These are phyloP conservation scores for Bondarzewia mesenterica DNA, from an alignment of 1,284 basidiomycete genomes.

Conservation along the genomic window DNA sequence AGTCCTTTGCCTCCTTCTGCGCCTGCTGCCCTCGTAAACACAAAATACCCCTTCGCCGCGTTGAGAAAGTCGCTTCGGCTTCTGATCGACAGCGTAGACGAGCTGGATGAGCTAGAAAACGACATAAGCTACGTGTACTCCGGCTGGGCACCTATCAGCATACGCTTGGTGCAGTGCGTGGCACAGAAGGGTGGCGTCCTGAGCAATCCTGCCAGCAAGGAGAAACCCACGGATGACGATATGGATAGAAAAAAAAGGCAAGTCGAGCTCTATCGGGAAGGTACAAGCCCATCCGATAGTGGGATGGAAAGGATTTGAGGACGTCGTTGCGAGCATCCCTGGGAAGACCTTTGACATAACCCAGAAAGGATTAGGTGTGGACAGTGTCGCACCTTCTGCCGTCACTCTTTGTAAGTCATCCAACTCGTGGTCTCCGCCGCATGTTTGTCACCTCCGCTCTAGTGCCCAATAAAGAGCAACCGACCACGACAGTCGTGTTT, in stretches of 20 bases:
- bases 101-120: slow-evolving; percentile 73
- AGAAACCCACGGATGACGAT: slow-evolving; percentile 35
- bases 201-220: slow-evolving; percentile 56
- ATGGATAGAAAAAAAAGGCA: slow-evolving; percentile 21
- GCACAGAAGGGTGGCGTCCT: slow-evolving; percentile 85
- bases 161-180: slow-evolving; percentile 89
- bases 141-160: slow-evolving; percentile 90
- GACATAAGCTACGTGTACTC: slow-evolving; percentile 97
- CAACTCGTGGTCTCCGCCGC: background rate
- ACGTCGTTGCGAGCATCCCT: slow-evolving; percentile 73
- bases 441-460: slow-evolving; percentile 2
- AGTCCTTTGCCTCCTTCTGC: slow-evolving; percentile 51
- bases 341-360: slow-evolving; percentile 81
- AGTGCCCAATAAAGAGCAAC: slow-evolving; percentile 43
- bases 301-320: slow-evolving; percentile 97
- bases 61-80: slow-evolving; percentile 85
- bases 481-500: slow-evolving; percentile 86
- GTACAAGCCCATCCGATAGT: slow-evolving; percentile 82
- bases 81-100: slow-evolving; percentile 83
- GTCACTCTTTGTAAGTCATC: slow-evolving; percentile 35
- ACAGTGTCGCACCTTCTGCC: slow-evolving; percentile 23
- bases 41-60: slow-evolving; percentile 61
- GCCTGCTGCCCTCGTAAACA: slow-evolving; percentile 30
- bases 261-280: slow-evolving; percentile 30
- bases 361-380: slow-evolving; percentile 39